Evolutionary conservation across 495 filamentous ascomycete species (phyloP), one percentile per base, ranked within the genome.

Genomic region (Wilcoxina mikolae): DNA sequence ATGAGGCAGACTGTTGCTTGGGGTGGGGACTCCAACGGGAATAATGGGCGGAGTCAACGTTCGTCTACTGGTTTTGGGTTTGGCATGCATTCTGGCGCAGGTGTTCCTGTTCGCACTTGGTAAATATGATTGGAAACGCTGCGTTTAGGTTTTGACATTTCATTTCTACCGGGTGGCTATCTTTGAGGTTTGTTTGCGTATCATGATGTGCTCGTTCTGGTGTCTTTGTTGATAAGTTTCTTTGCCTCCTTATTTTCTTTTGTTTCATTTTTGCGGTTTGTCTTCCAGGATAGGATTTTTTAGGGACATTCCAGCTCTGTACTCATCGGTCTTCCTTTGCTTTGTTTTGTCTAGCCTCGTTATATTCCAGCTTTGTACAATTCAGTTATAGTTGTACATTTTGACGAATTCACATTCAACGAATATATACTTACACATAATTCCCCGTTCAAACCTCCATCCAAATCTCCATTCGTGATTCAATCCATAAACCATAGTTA

Each of bases 51-150:
- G 29, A 28, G 47, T 50, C 24, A 5, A n/a, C 47, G 47, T 27
- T 2, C 11, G 4, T 9, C 42, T 12, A 48, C 49, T 28, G 62
- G 61, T 22, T 42, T 64, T 22, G 55, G 58, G 18, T 65, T 65
- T 48, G 56, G 42, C 33, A 65, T 65, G 58, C 62, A 65, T 46
- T 58, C 62, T 20, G 61, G 61, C 43, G 61, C 60, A 27, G 56
- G 61, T 35, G 60, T 65, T 42, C 50, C 61, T 54, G 58, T 65
- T 48, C 58, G 61, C 39, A 61, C 56, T 50, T 65, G 60, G 60
- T 62, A 59, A 54, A 53, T 15, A 46, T 28, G 45, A 27, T 39
- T 26, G 26, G 25, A 17, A 18, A 7, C 9, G 18, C 12, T 49
- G 28, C 17, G 24, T 20, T 57, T 47, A 24, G 12, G 12, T 55